These are phyloP conservation scores for Bruguiera sexangula DNA, from an alignment of 345 rosid genomes.

Conservation along the genomic window DNA sequence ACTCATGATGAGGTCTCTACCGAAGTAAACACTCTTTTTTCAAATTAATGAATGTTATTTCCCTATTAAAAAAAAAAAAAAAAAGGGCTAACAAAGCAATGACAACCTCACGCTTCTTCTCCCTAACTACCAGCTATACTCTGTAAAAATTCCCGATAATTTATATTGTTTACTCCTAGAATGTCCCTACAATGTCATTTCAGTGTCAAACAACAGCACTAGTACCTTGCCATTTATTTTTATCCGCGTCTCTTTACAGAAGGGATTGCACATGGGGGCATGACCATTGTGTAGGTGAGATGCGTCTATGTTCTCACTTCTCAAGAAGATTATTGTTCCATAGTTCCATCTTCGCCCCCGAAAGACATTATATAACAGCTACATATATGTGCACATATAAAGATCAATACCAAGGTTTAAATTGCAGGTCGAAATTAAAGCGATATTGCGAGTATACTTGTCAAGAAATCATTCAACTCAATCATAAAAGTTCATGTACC, in stretches of 20 bases:
- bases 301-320: slow-evolving; percentile 55
- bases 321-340: slow-evolving; percentile 17
- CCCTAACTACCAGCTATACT: slow-evolving; percentile 79
- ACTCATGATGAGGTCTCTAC: no score
- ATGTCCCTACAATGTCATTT: slow-evolving; percentile 55
- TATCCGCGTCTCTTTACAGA: slow-evolving; percentile 62
- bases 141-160: slow-evolving; percentile 31
- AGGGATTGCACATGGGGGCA: slow-evolving; percentile 83
- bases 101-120: slow-evolving; percentile 45
- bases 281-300: slow-evolving; percentile 61
- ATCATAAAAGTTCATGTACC: no score
- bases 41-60: no score
- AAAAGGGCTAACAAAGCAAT: slow-evolving; percentile 33
- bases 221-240: slow-evolving; percentile 23
- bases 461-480: no score
- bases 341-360: no score
- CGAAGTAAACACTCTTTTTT: no score
- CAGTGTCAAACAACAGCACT: slow-evolving; percentile 42
- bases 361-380: no score
- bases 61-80: not conserved
- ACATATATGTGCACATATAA: no score
- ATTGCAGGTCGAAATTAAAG: no score
- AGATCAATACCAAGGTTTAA: no score
- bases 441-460: no score
- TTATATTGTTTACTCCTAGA: slow-evolving; percentile 24